These are phyloP conservation scores for Monosporozyma servazzii DNA, from an alignment of 805 yeast species.

Conservation along the genomic window DNA sequence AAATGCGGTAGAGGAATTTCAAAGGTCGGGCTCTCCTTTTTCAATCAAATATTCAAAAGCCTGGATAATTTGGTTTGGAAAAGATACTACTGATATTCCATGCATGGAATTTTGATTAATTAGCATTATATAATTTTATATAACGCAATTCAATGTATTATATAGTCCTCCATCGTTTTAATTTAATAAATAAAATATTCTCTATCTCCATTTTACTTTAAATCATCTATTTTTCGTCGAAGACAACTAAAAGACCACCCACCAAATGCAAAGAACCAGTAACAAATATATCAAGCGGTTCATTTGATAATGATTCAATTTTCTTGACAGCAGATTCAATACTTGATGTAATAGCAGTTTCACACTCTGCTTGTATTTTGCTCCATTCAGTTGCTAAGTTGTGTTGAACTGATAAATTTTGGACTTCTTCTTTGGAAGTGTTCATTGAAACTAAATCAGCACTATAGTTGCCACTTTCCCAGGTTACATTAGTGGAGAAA, in stretches of 20 bases:
- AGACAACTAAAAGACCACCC: conserved; percentile 84
- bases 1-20: conserved; percentile 42
- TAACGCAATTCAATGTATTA: neutral
- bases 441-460: conserved; percentile 81
- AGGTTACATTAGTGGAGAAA: conserved; percentile 87
- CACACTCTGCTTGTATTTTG: conserved; percentile 34
- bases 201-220: neutral
- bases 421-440: conserved; percentile 69
- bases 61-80: conserved; percentile 62
- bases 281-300: conserved; percentile 63
- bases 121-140: neutral
- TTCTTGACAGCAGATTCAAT: conserved; percentile 63
- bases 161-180: neutral
- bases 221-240: conserved; percentile 41
- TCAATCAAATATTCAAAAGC: conserved; percentile 37
- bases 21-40: conserved; percentile 29
- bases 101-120: neutral
- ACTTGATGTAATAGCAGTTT: conserved; percentile 49
- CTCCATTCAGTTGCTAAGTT: conserved; percentile 64
- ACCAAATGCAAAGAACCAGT: conserved; percentile 91
- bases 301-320: conserved; percentile 29
- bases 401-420: conserved; percentile 72
- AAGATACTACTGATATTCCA: conserved; percentile 55
- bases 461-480: conserved; percentile 72
- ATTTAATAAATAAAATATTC: neutral